Conservation (phyloP, 1,284 basidiomycete genomes). For the Vanrija sp. region DNA sequence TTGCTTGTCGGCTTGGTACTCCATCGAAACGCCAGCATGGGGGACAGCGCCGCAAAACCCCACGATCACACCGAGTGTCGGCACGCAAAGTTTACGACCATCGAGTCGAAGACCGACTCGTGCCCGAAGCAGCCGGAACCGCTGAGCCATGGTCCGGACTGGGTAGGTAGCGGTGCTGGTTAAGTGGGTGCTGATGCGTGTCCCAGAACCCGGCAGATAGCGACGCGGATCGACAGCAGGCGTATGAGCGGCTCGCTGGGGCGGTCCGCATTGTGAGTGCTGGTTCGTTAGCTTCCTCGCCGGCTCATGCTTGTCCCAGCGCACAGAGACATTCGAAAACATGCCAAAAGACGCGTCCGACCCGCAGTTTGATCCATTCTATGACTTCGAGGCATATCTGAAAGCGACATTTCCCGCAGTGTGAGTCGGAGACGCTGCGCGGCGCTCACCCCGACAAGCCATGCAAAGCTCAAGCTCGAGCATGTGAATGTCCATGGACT, state of each 20-base stretch:
- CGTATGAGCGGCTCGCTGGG: conserved; percentile 10
- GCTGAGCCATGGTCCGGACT: no score
- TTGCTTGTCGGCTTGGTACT: no score
- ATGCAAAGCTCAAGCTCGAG: conserved; percentile 53
- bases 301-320: neutral
- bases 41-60: no score
- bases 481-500: conserved; percentile 63
- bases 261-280: conserved; percentile 11
- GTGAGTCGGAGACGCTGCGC: conserved; percentile 4
- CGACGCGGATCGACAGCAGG: neutral
- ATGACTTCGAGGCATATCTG: conserved; percentile 20
- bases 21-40: no score
- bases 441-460: conserved; percentile 30
- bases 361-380: conserved; percentile 12
- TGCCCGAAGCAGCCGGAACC: no score
- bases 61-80: no score
- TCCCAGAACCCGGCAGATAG: neutral
- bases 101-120: no score
- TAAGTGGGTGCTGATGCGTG: neutral
- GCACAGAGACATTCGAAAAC: conserved; percentile 12
- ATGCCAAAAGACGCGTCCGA: conserved; percentile 17
- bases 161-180: no score
- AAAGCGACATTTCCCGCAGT: conserved; percentile 31
- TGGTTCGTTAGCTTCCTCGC: neutral
- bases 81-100: no score